Conservation (phyloP, 2,329 filamentous ascomycete genomes). For the Juglanconis juglandina region DNA sequence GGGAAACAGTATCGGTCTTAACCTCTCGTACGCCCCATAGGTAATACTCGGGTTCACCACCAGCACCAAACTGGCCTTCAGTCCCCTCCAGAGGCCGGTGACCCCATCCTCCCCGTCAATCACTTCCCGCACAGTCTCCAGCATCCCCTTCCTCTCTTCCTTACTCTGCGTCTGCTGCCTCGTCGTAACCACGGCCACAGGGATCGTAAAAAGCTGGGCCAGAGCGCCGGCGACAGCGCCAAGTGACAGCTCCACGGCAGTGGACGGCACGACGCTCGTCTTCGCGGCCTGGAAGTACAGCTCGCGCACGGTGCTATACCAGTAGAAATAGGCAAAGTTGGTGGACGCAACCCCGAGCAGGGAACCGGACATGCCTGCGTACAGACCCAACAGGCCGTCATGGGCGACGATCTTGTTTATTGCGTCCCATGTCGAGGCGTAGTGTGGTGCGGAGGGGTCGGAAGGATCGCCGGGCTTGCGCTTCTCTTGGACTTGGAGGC, state of each 20-base stretch:
- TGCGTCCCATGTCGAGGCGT: slow-evolving; percentile 83
- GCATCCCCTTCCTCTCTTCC: slow-evolving; percentile 76
- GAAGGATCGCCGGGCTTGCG: slow-evolving; percentile 45
- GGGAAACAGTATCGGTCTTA: slow-evolving; percentile 75
- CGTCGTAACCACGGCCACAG: slow-evolving; percentile 91
- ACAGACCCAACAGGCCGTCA: slow-evolving; percentile 80
- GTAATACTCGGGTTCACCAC: slow-evolving; percentile 97
- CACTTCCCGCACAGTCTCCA: slow-evolving; percentile 86
- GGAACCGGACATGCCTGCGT: slow-evolving; percentile 82
- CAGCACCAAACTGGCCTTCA: slow-evolving; percentile 93
- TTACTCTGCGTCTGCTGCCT: slow-evolving; percentile 91
- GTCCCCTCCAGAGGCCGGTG: slow-evolving; percentile 84
- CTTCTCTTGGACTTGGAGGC: slow-evolving; percentile 91
- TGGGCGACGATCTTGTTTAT: slow-evolving; percentile 76
- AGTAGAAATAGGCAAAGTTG: slow-evolving; percentile 99
- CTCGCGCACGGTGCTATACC: slow-evolving; percentile 85
- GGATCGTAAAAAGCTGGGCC: slow-evolving; percentile 94
- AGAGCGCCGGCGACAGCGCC: slow-evolving; percentile 86
- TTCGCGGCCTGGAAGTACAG: slow-evolving; percentile 67
- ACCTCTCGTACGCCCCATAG: slow-evolving; percentile 90
- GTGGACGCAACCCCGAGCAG: slow-evolving; percentile 91
- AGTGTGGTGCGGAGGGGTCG: slow-evolving; percentile 62
- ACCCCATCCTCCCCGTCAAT: slow-evolving; percentile 86
- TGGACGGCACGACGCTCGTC: slow-evolving; percentile 59
- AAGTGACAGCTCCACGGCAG: slow-evolving; percentile 75